Conservation (phyloP, 1,284 basidiomycete genomes). For the Ustilago sp. region DNA sequence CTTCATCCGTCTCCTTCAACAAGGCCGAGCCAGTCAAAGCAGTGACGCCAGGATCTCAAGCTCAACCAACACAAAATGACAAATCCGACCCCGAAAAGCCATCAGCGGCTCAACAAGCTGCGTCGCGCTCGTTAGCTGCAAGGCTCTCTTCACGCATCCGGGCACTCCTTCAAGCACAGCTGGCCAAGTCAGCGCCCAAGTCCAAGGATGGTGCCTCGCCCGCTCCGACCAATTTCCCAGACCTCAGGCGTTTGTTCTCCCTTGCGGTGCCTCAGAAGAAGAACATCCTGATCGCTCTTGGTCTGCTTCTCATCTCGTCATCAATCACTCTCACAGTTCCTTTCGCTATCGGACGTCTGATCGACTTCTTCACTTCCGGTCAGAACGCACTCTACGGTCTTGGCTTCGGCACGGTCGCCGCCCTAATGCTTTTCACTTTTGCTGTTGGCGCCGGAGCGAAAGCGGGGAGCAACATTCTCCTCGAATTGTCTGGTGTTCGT, state of each 20-base stretch:
- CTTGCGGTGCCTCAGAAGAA: slow-evolving; percentile 65
- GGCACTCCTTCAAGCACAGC: slow-evolving; percentile 33
- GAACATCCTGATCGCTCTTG: slow-evolving; percentile 59
- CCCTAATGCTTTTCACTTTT: slow-evolving; percentile 81
- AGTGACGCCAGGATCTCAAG: neutral
- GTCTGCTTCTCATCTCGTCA: slow-evolving; percentile 69
- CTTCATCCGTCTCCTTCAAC: slow-evolving; percentile 6
- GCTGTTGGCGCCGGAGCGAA: slow-evolving; percentile 88
- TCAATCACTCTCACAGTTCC: slow-evolving; percentile 78
- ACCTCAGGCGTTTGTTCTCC: slow-evolving; percentile 59
- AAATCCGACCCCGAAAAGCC: slow-evolving; percentile 1
- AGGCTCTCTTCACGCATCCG: slow-evolving; percentile 27
- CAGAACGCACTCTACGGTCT: slow-evolving; percentile 70
- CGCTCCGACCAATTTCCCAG: slow-evolving; percentile 58
- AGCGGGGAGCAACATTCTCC: slow-evolving; percentile 88
- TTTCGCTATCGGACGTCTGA: slow-evolving; percentile 67
- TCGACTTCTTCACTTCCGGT: slow-evolving; percentile 67
- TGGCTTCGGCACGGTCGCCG: slow-evolving; percentile 83
- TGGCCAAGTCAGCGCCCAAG: slow-evolving; percentile 45
- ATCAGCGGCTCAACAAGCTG: neutral
- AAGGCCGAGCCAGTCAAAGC: slow-evolving; percentile 19
- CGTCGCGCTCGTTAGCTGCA: slow-evolving; percentile 19
- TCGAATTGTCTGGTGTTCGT: slow-evolving; percentile 82
- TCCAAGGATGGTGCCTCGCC: slow-evolving; percentile 41
- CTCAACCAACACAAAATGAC: slow-evolving; percentile 5